Percentiles rank a stretch among this genome's conserved stretches.
Evolutionary conservation across 1,139 yeast species (phyloP).

Genomic region (Suhomyces wounanorum): DNA sequence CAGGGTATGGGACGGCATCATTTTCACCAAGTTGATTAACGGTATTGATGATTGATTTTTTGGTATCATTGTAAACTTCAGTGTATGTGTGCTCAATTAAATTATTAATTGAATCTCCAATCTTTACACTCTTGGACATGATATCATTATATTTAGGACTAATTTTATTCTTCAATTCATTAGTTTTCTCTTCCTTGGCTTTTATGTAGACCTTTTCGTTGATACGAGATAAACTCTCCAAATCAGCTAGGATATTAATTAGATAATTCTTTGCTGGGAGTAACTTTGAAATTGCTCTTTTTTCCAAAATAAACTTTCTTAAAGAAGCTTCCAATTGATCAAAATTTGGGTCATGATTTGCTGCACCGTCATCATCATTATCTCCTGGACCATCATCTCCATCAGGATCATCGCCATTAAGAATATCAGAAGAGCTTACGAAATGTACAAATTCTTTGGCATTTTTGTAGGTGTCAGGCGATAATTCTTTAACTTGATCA

Average conservation of each 20-base stretch:
- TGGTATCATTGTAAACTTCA: constrained; percentile 62
- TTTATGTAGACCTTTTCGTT: constrained; percentile 59
- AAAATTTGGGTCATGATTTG: constrained; percentile 58
- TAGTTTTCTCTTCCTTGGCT: constrained; percentile 47
- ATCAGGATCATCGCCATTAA: constrained; percentile 34
- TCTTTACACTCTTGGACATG: constrained; percentile 51
- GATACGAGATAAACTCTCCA: constrained; percentile 57
- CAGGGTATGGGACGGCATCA: constrained; percentile 53
- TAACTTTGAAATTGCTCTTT: constrained; percentile 83
- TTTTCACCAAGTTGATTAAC: constrained; percentile 59
- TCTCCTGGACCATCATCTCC: constrained; percentile 41
- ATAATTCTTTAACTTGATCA: constrained; percentile 82
- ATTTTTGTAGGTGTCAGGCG: constrained; percentile 90
- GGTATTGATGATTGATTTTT: constrained; percentile 52
- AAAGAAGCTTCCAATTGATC: constrained; percentile 83
- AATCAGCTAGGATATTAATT: constrained; percentile 65
- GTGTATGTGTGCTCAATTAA: constrained; percentile 64
- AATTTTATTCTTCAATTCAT: constrained; percentile 51
- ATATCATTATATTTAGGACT: constrained; percentile 66
- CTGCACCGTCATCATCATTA: constrained; percentile 18
- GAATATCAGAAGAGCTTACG: constrained; percentile 62
- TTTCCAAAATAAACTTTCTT: constrained; percentile 83
- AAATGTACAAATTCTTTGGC: constrained; percentile 93
- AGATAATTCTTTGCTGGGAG: constrained; percentile 91
- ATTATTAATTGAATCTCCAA: constrained; percentile 61